Percentiles rank a stretch among this genome's conserved stretches.
These are phyloP conservation scores for Isatis lusitanica DNA, from an alignment of 441 rosid species.

Conservation along the genomic window DNA sequence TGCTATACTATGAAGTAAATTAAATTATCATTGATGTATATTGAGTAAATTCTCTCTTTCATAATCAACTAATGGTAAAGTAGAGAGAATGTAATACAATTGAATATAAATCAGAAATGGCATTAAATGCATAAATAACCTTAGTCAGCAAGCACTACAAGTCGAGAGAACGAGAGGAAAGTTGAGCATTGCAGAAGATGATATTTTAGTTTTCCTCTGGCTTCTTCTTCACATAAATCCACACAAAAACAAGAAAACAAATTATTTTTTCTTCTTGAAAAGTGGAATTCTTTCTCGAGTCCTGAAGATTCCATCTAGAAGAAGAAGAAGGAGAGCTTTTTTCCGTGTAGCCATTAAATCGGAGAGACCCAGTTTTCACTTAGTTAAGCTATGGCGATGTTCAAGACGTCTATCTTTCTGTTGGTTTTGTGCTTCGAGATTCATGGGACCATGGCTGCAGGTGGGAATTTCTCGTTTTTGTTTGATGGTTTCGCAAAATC, in stretches of 20 bases:
- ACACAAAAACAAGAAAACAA: conserved; percentile 15
- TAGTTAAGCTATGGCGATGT: conserved; percentile 44
- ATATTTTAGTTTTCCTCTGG: conserved; percentile 20
- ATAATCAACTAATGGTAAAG: neutral
- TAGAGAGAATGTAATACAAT: neutral
- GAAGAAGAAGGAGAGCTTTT: neutral
- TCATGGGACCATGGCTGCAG: conserved; percentile 34
- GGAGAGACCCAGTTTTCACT: neutral
- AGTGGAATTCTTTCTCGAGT: conserved; percentile 46
- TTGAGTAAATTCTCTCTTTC: too few species aligned
- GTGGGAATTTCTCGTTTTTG: conserved; percentile 47
- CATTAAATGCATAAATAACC: neutral
- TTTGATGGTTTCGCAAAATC: conserved; percentile 50
- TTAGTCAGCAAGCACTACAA: conserved; percentile 24
- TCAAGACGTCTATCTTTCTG: conserved; percentile 31
- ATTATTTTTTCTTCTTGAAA: conserved; percentile 24
- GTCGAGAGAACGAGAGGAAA: conserved; percentile 12
- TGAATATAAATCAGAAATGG: neutral
- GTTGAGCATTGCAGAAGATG: conserved; percentile 12
- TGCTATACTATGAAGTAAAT: too few species aligned
- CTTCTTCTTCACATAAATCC: conserved; percentile 30
- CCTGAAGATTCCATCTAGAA: conserved; percentile 36
- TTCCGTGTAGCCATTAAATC: neutral
- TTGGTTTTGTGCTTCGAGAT: conserved; percentile 40
- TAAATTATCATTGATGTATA: too few species aligned